Evolutionary conservation across 176 grass and related monocot species (phyloP).

Genomic region (Zoysia japonica): DNA sequence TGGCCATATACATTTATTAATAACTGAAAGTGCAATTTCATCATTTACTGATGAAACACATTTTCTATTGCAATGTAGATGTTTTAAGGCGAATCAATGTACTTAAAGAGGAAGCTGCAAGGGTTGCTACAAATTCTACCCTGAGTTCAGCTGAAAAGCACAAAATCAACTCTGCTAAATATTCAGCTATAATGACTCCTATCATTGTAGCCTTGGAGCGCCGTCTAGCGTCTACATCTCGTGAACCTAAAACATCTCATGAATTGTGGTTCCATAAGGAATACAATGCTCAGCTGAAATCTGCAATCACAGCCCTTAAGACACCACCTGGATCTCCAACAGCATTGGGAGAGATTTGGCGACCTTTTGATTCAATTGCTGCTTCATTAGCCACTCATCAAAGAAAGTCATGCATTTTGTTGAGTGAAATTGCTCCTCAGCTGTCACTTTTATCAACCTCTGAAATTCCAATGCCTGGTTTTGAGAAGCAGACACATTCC

Average conservation of each 20-base stretch:
- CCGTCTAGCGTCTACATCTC: slow-evolving; percentile 80
- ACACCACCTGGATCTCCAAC: slow-evolving; percentile 68
- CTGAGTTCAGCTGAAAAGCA: slow-evolving; percentile 82
- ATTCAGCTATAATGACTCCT: slow-evolving; percentile 97
- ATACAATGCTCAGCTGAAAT: slow-evolving; percentile 72
- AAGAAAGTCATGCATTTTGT: slow-evolving; percentile 73
- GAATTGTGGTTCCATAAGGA: slow-evolving; percentile 93
- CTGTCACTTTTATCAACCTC: slow-evolving; percentile 73
- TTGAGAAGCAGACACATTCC: slow-evolving; percentile 89
- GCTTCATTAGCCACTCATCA: slow-evolving; percentile 83
- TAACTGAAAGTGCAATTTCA: slow-evolving; percentile 16
- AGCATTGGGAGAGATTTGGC: slow-evolving; percentile 80
- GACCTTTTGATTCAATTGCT: slow-evolving; percentile 77
- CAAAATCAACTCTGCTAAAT: slow-evolving; percentile 96
- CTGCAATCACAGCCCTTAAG: slow-evolving; percentile 76
- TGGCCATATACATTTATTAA: slow-evolving; percentile 29
- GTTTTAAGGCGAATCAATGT: slow-evolving; percentile 87
- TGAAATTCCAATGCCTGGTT: slow-evolving; percentile 99
- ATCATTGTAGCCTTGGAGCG: slow-evolving; percentile 93
- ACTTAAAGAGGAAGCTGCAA: slow-evolving; percentile 93
- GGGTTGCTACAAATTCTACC: slow-evolving; percentile 86
- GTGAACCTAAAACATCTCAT: slow-evolving; percentile 85
- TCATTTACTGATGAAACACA: slow-evolving; percentile 31
- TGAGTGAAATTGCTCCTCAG: slow-evolving; percentile 88
- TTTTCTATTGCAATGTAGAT: slow-evolving; percentile 61